A percentile compares a stretch with the other conserved stretches of the same genome.
phyloP scores from a whole-genome alignment of 2,329 filamentous ascomycete genomes.

The Ceratocystis ficicola region DNA sequence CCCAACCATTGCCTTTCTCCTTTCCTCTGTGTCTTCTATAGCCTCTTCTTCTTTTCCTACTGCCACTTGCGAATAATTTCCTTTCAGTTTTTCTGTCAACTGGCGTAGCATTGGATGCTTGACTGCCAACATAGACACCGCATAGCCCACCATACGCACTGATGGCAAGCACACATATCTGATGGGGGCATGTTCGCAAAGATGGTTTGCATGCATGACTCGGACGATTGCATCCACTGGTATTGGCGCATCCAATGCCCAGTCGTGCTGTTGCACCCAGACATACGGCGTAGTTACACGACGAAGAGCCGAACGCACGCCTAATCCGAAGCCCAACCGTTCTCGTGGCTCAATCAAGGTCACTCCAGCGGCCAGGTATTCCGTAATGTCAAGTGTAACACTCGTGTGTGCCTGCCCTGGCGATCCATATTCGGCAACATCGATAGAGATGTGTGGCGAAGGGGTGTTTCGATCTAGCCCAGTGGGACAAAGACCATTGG shows the following conservation, averaged over 20 bases:
- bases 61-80: neutral
- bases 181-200: constrained; percentile 30
- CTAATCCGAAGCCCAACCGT: constrained; percentile 42
- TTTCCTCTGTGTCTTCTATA: neutral
- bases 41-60: neutral
- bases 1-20: neutral
- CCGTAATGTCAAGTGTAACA: constrained; percentile 32
- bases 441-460: constrained; percentile 21
- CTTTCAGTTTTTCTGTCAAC: constrained; percentile 35
- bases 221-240: constrained; percentile 35
- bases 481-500: too few relatives aligned
- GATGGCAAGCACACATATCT: constrained; percentile 44
- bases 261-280: constrained; percentile 48
- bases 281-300: constrained; percentile 39
- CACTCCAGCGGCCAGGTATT: constrained; percentile 28
- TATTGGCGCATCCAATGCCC: constrained; percentile 37
- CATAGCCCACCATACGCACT: constrained; percentile 41
- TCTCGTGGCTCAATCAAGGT: constrained; percentile 38
- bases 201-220: constrained; percentile 34
- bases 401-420: constrained; percentile 25
- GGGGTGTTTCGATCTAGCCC: neutral
- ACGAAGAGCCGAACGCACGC: constrained; percentile 41
- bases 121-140: constrained; percentile 36
- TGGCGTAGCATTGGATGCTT: constrained; percentile 33
- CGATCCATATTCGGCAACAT: constrained; percentile 39